phyloP scores from a whole-genome alignment of 2,329 filamentous ascomycete genomes.

The Fusarium torulosum region DNA sequence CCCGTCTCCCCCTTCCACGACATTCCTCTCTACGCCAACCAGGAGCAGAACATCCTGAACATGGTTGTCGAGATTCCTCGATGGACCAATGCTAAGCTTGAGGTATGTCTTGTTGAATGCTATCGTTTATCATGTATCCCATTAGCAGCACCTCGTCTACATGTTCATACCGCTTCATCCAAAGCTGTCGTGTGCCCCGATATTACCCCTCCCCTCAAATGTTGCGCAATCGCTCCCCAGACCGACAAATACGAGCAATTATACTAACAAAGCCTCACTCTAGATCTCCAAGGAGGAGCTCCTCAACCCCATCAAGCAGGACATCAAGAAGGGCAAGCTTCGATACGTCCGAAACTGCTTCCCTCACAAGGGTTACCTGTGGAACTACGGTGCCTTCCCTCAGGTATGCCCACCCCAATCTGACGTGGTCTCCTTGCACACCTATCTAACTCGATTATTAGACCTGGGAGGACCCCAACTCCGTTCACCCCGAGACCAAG shows the following conservation, averaged over 20 bases:
- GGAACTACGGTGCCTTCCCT: constrained; percentile 99
- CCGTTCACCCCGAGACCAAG: constrained; percentile 98
- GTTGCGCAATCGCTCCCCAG: constrained; percentile 26
- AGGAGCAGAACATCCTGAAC: constrained; percentile 95
- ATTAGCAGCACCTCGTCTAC: background rate
- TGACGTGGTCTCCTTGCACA: constrained; percentile 13
- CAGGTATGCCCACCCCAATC: constrained; percentile 69
- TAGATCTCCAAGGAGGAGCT: constrained; percentile 99
- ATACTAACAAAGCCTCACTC: constrained; percentile 42
- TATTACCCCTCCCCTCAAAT: constrained; percentile 28
- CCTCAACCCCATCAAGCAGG: constrained; percentile 99
- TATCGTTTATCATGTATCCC: constrained; percentile 1
- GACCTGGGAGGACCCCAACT: constrained; percentile 99
- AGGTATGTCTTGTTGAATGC: constrained; percentile 70
- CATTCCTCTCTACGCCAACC: constrained; percentile 96
- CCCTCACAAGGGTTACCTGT: constrained; percentile 99
- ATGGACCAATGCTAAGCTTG: constrained; percentile 99
- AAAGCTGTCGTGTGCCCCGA: constrained; percentile 34
- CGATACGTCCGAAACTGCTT: constrained; percentile 99
- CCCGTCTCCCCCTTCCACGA: constrained; percentile 98
- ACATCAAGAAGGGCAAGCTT: constrained; percentile 99
- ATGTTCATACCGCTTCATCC: background rate
- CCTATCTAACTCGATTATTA: constrained; percentile 54
- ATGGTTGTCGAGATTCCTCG: constrained; percentile 99
- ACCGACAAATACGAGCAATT: constrained; percentile 10